Percentiles rank a stretch among this genome's conserved stretches.
Conservation (phyloP, 2,329 filamentous ascomycete species). For the Verticillium zaregamsianum region DNA sequence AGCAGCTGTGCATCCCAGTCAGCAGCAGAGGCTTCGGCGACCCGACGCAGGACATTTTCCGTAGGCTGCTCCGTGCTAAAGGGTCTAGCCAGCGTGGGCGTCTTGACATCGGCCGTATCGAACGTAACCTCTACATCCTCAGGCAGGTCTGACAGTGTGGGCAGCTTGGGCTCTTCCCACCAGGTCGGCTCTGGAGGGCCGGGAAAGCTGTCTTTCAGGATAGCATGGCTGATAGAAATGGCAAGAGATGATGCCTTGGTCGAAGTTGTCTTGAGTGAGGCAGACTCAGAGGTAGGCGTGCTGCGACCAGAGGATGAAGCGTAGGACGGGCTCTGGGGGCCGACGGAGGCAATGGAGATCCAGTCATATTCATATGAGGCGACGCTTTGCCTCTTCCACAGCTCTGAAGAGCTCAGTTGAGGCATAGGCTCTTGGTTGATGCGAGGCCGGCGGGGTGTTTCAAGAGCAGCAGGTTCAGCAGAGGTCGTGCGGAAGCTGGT, state of each 20-base stretch:
- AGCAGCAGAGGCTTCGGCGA: constrained; percentile 4
- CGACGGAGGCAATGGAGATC: constrained; percentile 7
- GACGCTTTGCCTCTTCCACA: constrained; percentile 22
- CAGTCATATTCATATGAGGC: constrained; percentile 13
- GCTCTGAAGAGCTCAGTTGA: constrained; percentile 24
- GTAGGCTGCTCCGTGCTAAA: neutral
- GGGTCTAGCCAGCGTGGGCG: neutral
- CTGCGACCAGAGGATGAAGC: constrained; percentile 3
- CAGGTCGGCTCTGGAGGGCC: constrained; percentile 4
- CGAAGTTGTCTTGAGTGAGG: neutral
- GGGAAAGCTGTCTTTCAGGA: neutral
- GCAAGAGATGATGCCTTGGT: neutral
- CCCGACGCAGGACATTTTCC: constrained; percentile 1
- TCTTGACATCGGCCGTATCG: neutral
- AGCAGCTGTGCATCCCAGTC: constrained; percentile 12
- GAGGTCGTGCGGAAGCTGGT: neutral
- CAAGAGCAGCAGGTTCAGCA: neutral
- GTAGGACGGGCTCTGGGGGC: constrained; percentile 3
- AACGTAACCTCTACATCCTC: neutral
- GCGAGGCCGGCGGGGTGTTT: constrained; percentile 16
- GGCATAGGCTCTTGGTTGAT: constrained; percentile 21
- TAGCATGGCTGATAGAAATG: neutral
- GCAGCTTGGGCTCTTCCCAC: constrained; percentile 6
- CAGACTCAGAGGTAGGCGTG: neutral
- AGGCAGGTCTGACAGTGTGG: neutral